A percentile compares a stretch with the other conserved stretches of the same genome.
Evolutionary conservation across 148 eudicot species (phyloP).

Genomic region (Limonium bicolor): DNA sequence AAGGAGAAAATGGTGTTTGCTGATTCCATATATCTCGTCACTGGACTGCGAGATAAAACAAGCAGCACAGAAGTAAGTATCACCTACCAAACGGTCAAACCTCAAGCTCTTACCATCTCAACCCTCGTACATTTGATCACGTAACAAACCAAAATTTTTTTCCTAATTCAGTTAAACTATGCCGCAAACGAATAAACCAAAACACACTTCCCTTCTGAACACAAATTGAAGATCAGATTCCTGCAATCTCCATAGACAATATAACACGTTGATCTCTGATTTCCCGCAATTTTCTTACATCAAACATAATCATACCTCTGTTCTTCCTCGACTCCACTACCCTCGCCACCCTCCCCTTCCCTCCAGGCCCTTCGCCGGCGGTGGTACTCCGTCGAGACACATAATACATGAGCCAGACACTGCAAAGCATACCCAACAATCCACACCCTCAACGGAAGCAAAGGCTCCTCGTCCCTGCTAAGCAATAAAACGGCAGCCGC

Average conservation of each 20-base stretch:
- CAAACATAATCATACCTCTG: constrained; percentile 20
- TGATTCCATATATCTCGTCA: constrained; percentile 48
- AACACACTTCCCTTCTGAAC: too few species aligned
- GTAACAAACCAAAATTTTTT: too few species aligned
- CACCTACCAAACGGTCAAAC: too few species aligned
- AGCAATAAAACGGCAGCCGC: constrained; percentile 11
- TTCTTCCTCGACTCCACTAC: constrained; percentile 8
- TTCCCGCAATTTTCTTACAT: too few species aligned
- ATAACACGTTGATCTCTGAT: too few species aligned
- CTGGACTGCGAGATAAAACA: constrained; percentile 27
- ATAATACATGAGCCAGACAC: constrained; percentile 47
- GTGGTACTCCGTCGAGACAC: constrained; percentile 39
- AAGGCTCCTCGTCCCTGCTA: constrained; percentile 16
- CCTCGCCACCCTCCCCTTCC: neutral
- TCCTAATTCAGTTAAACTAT: too few species aligned
- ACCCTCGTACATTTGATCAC: too few species aligned
- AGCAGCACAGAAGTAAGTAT: constrained; percentile 2
- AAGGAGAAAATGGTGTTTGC: constrained; percentile 76
- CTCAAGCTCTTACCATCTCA: too few species aligned
- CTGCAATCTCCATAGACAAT: too few species aligned
- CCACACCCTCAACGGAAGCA: constrained; percentile 48
- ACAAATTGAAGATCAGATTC: too few species aligned
- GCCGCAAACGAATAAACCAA: too few species aligned
- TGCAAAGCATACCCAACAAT: constrained; percentile 44
- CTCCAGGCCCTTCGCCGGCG: constrained; percentile 16